Evolutionary conservation across 768 basidiomycete species (phyloP).

Genomic region (Suillus decipiens): DNA sequence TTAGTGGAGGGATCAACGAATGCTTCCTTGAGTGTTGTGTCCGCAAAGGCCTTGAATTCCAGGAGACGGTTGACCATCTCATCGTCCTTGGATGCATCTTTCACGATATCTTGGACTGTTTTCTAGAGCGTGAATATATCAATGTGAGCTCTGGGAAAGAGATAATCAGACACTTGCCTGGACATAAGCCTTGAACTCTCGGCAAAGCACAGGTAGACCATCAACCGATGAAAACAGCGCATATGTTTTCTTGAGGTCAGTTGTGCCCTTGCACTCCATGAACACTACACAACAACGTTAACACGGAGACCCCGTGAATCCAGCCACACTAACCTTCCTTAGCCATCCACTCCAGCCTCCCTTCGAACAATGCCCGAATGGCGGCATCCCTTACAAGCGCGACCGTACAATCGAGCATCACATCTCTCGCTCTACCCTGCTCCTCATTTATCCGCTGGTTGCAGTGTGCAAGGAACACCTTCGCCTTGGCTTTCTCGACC

Average conservation of each 20-base stretch:
- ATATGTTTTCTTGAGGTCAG: constrained; percentile 56
- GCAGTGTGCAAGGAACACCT: constrained; percentile 54
- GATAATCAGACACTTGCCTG: constrained; percentile 41
- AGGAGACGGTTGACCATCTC: constrained; percentile 77
- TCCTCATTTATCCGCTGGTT: constrained; percentile 56
- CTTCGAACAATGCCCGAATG: constrained; percentile 51
- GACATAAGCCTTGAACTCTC: constrained; percentile 62
- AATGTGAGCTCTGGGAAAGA: constrained; percentile 1
- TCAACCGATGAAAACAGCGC: constrained; percentile 59
- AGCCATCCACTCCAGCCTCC: constrained; percentile 45
- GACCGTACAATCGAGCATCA: constrained; percentile 56
- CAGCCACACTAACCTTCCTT: constrained; percentile 34
- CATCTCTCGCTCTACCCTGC: constrained; percentile 47
- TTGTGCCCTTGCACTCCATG: constrained; percentile 47
- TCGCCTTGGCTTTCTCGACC: constrained; percentile 38
- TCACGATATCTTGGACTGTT: constrained; percentile 64
- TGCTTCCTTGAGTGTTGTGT: constrained; percentile 47
- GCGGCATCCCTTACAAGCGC: constrained; percentile 51
- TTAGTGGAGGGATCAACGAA: constrained; percentile 46
- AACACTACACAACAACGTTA: constrained; percentile 43
- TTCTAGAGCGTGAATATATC: constrained; percentile 36
- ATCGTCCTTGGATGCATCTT: constrained; percentile 62
- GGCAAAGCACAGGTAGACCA: constrained; percentile 52
- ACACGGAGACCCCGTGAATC: constrained; percentile 32
- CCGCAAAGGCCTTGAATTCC: constrained; percentile 61